These are phyloP conservation scores for Pichia nakasei DNA, from an alignment of 805 yeast genomes.

Conservation along the genomic window DNA sequence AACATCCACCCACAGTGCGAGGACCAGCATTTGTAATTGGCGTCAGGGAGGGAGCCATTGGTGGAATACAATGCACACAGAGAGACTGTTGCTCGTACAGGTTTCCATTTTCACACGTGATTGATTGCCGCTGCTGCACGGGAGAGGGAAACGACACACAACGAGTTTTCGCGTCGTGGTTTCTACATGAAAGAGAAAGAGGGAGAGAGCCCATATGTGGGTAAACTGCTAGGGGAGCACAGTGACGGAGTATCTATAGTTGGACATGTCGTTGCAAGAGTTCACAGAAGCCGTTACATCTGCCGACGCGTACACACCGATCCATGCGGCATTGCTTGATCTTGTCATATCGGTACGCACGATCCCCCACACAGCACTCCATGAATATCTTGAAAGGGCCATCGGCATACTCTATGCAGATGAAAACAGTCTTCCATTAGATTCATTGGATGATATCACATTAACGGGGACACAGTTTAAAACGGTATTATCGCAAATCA, in stretches of 20 bases:
- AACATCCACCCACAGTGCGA: too few relatives aligned
- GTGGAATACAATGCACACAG: too few relatives aligned
- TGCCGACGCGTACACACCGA: neutral
- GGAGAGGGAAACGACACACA: too few relatives aligned
- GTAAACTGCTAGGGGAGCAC: too few relatives aligned
- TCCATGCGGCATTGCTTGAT: neutral
- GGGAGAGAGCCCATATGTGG: too few relatives aligned
- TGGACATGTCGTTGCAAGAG: neutral
- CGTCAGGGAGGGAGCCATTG: too few relatives aligned
- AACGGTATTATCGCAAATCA: conserved; percentile 6
- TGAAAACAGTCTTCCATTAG: neutral
- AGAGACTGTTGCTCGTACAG: too few relatives aligned
- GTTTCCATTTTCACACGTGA: too few relatives aligned
- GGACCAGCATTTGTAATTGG: too few relatives aligned
- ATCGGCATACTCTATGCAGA: conserved; percentile 2
- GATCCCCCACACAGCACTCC: neutral
- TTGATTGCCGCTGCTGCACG: too few relatives aligned
- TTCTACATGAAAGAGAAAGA: too few relatives aligned
- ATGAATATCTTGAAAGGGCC: conserved; percentile 1
- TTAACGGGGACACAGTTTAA: neutral
- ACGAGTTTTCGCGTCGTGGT: neutral
- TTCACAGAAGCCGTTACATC: neutral
- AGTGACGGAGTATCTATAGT: too few relatives aligned
- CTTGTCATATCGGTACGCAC: neutral
- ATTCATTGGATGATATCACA: neutral